Percentiles rank a stretch among this genome's conserved stretches.
phyloP scores from a whole-genome alignment of 768 basidiomycete genomes.

The Kwoniella europaea region DNA sequence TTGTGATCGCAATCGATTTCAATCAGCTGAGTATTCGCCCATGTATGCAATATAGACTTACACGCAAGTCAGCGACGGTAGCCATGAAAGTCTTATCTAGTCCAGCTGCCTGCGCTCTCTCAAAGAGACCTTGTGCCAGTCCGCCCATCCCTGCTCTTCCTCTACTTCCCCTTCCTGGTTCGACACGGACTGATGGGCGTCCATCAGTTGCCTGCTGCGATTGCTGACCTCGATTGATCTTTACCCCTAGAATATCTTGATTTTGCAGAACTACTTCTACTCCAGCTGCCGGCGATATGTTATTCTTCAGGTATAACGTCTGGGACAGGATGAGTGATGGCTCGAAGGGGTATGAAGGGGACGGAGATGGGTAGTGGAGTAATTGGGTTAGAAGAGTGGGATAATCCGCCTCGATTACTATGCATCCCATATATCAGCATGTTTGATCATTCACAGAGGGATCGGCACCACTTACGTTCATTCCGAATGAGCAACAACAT shows the following conservation, averaged over 20 bases:
- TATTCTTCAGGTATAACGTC: conserved; percentile 76
- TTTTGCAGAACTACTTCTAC: conserved; percentile 83
- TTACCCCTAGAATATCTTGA: conserved; percentile 67
- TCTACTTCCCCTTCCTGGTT: conserved; percentile 24
- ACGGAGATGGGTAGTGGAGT: conserved; percentile 78
- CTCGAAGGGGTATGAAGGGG: conserved; percentile 49
- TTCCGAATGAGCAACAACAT: conserved; percentile 95
- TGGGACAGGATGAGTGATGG: conserved; percentile 75
- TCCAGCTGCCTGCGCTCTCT: conserved; percentile 62
- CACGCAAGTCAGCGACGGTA: conserved; percentile 55
- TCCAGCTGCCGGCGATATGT: conserved; percentile 75
- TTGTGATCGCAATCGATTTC: too few relatives aligned
- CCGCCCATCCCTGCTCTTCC: conserved; percentile 51
- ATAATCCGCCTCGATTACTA: conserved; percentile 87
- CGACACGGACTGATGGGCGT: conserved; percentile 3
- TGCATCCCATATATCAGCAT: background rate
- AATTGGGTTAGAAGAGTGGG: conserved; percentile 80
- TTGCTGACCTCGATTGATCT: conserved; percentile 61
- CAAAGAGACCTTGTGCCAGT: conserved; percentile 54
- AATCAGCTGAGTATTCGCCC: too few relatives aligned
- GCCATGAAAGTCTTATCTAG: conserved; percentile 55
- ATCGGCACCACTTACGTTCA: conserved; percentile 66
- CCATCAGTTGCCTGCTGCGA: conserved; percentile 60
- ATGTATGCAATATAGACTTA: conserved; percentile 19
- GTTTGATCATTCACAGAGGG: background rate